A percentile compares a stretch with the other conserved stretches of the same genome.
Evolutionary conservation across 768 basidiomycete species (phyloP).

Genomic region (Xanthoconium stramineum): DNA sequence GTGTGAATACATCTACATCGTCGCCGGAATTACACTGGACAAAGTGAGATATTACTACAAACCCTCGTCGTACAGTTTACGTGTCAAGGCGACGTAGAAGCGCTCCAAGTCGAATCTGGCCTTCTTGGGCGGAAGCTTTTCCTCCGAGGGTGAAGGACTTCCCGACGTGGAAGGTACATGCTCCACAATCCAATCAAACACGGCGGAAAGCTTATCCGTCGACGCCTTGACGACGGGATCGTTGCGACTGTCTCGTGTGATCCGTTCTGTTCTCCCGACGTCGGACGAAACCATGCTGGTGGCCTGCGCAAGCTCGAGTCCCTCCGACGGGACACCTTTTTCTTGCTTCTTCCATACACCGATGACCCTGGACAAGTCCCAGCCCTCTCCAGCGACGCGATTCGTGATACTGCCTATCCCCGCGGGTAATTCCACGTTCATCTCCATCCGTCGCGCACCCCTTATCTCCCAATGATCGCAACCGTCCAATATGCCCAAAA

Average conservation of each 20-base stretch:
- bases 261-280: conserved; percentile 15
- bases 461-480: conserved; percentile 97
- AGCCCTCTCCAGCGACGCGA: conserved; percentile 42
- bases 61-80: conserved; percentile 92
- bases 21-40: not conserved
- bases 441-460: conserved; percentile 78
- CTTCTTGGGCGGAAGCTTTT: conserved; percentile 14
- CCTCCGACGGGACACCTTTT: conserved; percentile 38
- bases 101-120: conserved; percentile 78
- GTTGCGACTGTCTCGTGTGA: conserved; percentile 31
- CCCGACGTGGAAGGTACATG: conserved; percentile 46
- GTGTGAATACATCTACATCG: not conserved
- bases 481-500: conserved; percentile 83
- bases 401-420: conserved; percentile 38
- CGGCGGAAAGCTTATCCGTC: conserved; percentile 68
- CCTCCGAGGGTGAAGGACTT: conserved; percentile 23
- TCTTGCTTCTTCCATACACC: conserved; percentile 59
- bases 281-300: conserved; percentile 6
- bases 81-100: conserved; percentile 85
- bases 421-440: conserved; percentile 57
- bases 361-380: conserved; percentile 65
- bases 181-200: conserved; percentile 79
- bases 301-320: conserved; percentile 28
- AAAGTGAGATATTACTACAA: conserved; percentile 39
- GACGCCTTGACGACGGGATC: conserved; percentile 64